These are phyloP conservation scores for Coemansia sp. DNA, from an alignment of 192 early-diverging fungal species.

Conservation along the genomic window DNA sequence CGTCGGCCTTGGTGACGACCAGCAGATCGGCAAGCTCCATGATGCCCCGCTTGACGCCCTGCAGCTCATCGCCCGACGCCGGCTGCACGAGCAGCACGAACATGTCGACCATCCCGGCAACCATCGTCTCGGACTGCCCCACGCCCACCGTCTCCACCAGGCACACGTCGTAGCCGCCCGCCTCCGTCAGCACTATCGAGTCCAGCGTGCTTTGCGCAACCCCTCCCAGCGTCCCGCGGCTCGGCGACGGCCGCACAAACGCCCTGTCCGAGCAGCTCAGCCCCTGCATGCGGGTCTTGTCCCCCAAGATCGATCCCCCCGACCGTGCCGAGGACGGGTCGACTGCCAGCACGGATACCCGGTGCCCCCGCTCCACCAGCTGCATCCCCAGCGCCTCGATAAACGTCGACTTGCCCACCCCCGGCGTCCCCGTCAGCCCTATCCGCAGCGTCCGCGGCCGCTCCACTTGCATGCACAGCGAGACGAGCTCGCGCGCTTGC, in stretches of 20 bases:
- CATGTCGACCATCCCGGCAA: conserved; percentile 86
- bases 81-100: conserved; percentile 77
- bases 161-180: conserved; percentile 74
- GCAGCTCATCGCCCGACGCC: conserved; percentile 82
- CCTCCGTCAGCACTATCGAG: conserved; percentile 76
- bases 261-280: conserved; percentile 63
- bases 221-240: conserved; percentile 68
- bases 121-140: conserved; percentile 84
- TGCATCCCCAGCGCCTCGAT: conserved; percentile 81
- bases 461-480: conserved; percentile 34
- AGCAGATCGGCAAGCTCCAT: conserved; percentile 82
- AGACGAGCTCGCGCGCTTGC: conserved; percentile 64
- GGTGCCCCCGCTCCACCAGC: conserved; percentile 63
- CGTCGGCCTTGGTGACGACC: conserved; percentile 78
- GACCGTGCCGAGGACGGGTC: conserved; percentile 79
- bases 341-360: conserved; percentile 77
- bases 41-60: conserved; percentile 87
- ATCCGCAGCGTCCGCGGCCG: conserved; percentile 64
- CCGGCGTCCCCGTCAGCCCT: conserved; percentile 74
- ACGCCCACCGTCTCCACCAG: conserved; percentile 86
- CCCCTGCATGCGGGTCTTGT: conserved; percentile 82
- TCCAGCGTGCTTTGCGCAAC: conserved; percentile 82
- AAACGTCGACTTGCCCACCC: conserved; percentile 85
- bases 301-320: conserved; percentile 80
- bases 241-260: conserved; percentile 77